Percentiles rank a stretch among this genome's conserved stretches.
Evolutionary conservation across 75 land plant species (phyloP).

Genomic region (Pinus tabuliformis): DNA sequence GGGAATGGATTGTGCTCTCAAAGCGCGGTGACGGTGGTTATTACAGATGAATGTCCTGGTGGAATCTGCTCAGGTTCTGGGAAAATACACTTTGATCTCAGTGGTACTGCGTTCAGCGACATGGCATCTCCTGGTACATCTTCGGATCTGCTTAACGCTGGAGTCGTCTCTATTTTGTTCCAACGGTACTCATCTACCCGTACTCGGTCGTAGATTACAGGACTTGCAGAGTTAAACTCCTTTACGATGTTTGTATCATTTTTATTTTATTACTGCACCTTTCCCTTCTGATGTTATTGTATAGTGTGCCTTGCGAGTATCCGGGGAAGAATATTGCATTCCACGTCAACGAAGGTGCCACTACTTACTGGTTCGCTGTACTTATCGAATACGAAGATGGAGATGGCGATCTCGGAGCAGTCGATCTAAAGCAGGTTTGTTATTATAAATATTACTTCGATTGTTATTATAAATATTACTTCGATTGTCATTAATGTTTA

Average conservation of each 20-base stretch:
- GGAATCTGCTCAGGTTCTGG: slow-evolving; percentile 16
- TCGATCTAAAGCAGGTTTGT: slow-evolving; percentile 17
- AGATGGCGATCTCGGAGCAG: slow-evolving; percentile 44
- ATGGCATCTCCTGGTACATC: slow-evolving; percentile 44
- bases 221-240: too few species aligned
- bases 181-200: slow-evolving; percentile 15
- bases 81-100: slow-evolving; percentile 50
- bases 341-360: slow-evolving; percentile 79
- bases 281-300: background rate
- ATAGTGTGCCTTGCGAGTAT: slow-evolving; percentile 73
- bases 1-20: slow-evolving; percentile 28
- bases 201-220: background rate
- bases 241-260: too few species aligned
- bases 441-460: too few species aligned
- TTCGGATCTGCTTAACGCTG: slow-evolving; percentile 37
- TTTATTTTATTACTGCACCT: background rate
- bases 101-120: slow-evolving; percentile 57
- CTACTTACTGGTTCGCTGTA: slow-evolving; percentile 71
- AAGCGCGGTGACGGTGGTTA: slow-evolving; percentile 37
- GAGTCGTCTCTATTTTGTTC: slow-evolving; percentile 30
- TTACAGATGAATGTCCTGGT: slow-evolving; percentile 61
- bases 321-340: slow-evolving; percentile 69
- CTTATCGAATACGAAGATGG: slow-evolving; percentile 62
- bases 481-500: too few species aligned
- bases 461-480: too few species aligned